Base-by-base conservation (phyloP, 2,329 filamentous ascomycete species). In the Mycogone perniciosa region DNA sequence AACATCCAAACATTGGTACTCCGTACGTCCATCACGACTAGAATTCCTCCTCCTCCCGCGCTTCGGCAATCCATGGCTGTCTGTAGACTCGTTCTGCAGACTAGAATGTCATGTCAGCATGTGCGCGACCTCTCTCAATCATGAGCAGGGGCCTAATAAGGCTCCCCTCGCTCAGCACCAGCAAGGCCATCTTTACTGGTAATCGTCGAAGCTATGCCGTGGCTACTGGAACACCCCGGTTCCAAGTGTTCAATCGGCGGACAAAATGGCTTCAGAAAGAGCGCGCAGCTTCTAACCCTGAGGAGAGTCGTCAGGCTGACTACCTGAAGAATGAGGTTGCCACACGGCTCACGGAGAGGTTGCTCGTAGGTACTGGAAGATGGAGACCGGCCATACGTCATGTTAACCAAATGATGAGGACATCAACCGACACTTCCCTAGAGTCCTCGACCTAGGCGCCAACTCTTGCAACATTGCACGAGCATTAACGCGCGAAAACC, bases 291-390 rank as follows among this genome's bases (percentile, higher is more conserved):
- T 66, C 75, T 42, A 76, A 92, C 64, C 73, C 79, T 7, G 81
- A 88, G 57, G 70, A 78, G 56, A 90, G 90, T 64, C 80, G 92
- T 11, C 80, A 88, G 61, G 86, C 89, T 27, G 93, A 97, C 71
- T 97, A 97, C 64, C 74, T 99, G 50, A 90, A 91, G 66, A 90
- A 97, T 64, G 92, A 97, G 67, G 86, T 96, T 4, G 93, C 93
- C 46, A 76, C 77, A 42, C 81, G 93, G 45, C 73, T 99, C 29
- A 89, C 88, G 61, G 92, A 97, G 61, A 80, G 93, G 43, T 75
- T 99, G 45, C 76, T 97, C 59, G 87, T 91, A 72, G 37, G 67
- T 40, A 31, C 13, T 9, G 6, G 9, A 31, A 31, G 11, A n/a
- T 44, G 10, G 30, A n/a, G 7, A n/a, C 6, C n/a, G 13, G n/a